These are phyloP conservation scores for Colletotrichum limetticola DNA, from an alignment of 2,329 filamentous ascomycete genomes.

Conservation along the genomic window DNA sequence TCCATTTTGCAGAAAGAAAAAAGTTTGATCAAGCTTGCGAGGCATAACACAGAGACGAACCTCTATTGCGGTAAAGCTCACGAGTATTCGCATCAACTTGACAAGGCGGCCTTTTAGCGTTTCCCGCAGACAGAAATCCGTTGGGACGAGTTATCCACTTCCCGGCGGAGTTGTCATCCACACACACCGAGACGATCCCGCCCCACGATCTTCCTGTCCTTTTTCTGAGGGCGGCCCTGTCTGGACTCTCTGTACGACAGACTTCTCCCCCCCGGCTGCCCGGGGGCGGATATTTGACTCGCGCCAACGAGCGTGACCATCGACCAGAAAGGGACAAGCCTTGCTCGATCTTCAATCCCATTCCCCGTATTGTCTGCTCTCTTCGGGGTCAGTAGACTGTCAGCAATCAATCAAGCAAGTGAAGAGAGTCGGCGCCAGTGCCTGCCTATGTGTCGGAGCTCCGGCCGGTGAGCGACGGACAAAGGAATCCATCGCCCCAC, in stretches of 20 bases:
- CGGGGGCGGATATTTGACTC: neutral
- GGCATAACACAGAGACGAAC: neutral
- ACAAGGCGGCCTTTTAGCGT: neutral
- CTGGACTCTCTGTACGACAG: neutral
- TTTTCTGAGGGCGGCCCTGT: neutral
- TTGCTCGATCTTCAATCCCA: neutral
- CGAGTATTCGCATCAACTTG: neutral
- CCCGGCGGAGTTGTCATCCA: neutral
- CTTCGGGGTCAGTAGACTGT: neutral
- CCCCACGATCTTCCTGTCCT: neutral
- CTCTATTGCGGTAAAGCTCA: neutral
- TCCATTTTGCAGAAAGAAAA: neutral
- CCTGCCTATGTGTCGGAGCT: slow-evolving; percentile 19
- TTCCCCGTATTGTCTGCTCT: neutral
- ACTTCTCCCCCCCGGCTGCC: neutral
- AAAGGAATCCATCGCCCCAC: slow-evolving; percentile 18
- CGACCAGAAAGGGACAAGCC: neutral
- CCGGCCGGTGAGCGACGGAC: slow-evolving; percentile 31
- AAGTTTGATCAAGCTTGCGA: neutral
- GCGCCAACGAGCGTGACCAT: neutral
- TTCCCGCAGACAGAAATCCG: neutral
- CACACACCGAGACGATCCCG: neutral
- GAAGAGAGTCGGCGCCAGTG: neutral
- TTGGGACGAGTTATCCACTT: neutral
- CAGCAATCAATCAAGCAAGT: neutral